Evolutionary conservation across 1,284 basidiomycete genomes (phyloP), one percentile per base, ranked within the genome.

Genomic region (Coniferiporia sulphurascens): DNA sequence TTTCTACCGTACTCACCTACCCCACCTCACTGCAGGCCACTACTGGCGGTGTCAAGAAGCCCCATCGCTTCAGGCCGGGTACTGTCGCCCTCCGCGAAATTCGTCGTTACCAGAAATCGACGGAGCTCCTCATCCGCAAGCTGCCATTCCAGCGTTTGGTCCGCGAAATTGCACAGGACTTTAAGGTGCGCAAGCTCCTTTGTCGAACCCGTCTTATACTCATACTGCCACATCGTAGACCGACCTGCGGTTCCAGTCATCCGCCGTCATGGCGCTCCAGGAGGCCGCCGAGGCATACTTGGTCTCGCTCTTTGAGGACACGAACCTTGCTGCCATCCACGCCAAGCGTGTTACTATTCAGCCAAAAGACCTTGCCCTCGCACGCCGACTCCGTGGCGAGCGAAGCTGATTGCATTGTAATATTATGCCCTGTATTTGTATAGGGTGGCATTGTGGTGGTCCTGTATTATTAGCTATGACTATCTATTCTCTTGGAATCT

Each of bases 81-180:
- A 91, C 88, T 65, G 88, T 92, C 73, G 89, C 89, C 69, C 84
- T 91, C 62, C 86, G 89, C 76, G 89, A 92, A 76, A 92, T 92
- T 68, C 79, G 89, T 72, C 81, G 87, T 62, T 92, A 91, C 81
- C 89, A 91, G 74, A 88, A 87, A 77, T 87, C 87, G 64, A 87
- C 89, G 64, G 86, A 89, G 74, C 78, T 89, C 64, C 79, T 89
- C 67, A 89, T 89, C 73, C 79, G 86, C 69, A 89, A 89, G 75
- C 82, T 88, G 55, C 86, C 80, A 70, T 86, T 89, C 81, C 85
- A 88, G 75, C 82, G 86, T 64, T 81, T 89, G 57, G 85, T 88
- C 64, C 83, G 86, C 73, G 86, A 87, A 72, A 87, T 83, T 66
- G 82, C 82, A 21, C 84, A 86, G 72, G 84, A 87, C 70, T 85